Percentiles rank a stretch among this genome's conserved stretches.
Conservation (phyloP, 192 early-diverging fungal genomes). For the Piromyces finnis region DNA sequence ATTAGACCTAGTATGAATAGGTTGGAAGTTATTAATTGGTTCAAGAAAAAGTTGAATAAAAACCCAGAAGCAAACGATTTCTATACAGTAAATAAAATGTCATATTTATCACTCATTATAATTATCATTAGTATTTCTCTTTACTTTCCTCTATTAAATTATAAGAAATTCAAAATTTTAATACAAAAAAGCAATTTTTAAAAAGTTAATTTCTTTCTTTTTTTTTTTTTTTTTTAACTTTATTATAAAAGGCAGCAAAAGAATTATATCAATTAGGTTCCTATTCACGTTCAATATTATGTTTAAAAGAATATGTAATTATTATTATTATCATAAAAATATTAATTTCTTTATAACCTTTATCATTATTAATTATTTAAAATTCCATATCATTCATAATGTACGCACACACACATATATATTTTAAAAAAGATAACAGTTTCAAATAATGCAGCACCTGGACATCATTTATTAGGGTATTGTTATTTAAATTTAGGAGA, state of each 20-base stretch:
- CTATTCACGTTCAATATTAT: conserved; percentile 26
- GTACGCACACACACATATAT: too few species aligned
- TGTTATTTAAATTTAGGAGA: conserved; percentile 35
- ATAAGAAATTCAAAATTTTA: too few species aligned
- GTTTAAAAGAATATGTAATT: conserved; percentile 33
- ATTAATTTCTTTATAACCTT: too few species aligned
- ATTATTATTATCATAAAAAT: too few species aligned
- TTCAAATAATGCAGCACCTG: conserved; percentile 19
- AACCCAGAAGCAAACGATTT: background rate
- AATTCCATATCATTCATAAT: too few species aligned
- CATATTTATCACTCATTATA: too few species aligned
- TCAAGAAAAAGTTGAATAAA: background rate
- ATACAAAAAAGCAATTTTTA: too few species aligned
- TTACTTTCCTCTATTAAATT: too few species aligned
- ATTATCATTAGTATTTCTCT: too few species aligned
- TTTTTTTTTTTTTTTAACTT: too few species aligned
- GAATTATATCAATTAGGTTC: conserved; percentile 44
- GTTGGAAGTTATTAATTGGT: background rate
- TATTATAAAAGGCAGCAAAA: conserved; percentile 18
- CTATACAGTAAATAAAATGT: background rate
- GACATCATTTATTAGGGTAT: conserved; percentile 36
- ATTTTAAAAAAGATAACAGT: conserved; percentile 12
- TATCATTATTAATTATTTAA: too few species aligned
- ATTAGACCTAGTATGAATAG: background rate
- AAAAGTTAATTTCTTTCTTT: too few species aligned